phyloP scores from a whole-genome alignment of 2,329 filamentous ascomycete genomes.

The Xylariaceae sp. region DNA sequence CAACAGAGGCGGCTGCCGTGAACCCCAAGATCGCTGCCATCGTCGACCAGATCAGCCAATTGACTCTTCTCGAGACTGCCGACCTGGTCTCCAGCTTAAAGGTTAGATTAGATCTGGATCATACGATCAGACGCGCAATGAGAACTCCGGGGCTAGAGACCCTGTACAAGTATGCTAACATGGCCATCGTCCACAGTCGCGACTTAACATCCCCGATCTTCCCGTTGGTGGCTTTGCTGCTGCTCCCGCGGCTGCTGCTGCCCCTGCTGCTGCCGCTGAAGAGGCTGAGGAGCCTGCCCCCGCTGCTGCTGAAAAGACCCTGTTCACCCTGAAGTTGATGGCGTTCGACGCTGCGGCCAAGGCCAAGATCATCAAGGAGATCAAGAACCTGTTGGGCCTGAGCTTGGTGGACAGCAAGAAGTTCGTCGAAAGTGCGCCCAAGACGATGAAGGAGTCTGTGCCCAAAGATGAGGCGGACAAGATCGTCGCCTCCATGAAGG shows the following conservation, averaged over 20 bases:
- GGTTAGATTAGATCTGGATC: slow-evolving; percentile 47
- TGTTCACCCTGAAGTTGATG: slow-evolving; percentile 93
- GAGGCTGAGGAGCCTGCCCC: slow-evolving; percentile 86
- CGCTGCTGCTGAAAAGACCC: slow-evolving; percentile 87
- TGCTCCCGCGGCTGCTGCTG: slow-evolving; percentile 49
- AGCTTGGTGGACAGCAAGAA: slow-evolving; percentile 99
- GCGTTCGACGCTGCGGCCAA: slow-evolving; percentile 84
- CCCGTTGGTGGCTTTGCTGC: slow-evolving; percentile 86
- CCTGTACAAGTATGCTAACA: slow-evolving; percentile 11
- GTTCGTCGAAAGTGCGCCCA: slow-evolving; percentile 96
- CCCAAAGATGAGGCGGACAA: slow-evolving; percentile 99
- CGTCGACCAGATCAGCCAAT: slow-evolving; percentile 97
- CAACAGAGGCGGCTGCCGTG: slow-evolving; percentile 61
- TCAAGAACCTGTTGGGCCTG: slow-evolving; percentile 92
- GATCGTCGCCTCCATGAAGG: slow-evolving; percentile 93
- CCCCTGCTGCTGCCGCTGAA: slow-evolving; percentile 62
- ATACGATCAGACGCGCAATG: background rate
- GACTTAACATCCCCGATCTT: slow-evolving; percentile 96
- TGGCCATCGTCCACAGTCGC: slow-evolving; percentile 53
- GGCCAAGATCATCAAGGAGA: slow-evolving; percentile 99
- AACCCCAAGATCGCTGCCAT: slow-evolving; percentile 93
- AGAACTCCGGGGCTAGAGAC: background rate
- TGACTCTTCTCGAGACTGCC: slow-evolving; percentile 95
- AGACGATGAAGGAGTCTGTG: slow-evolving; percentile 98
- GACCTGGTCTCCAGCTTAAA: slow-evolving; percentile 93